Base-by-base conservation (phyloP, 257 asterid genomes). In the Jacaranda mimosifolia region DNA sequence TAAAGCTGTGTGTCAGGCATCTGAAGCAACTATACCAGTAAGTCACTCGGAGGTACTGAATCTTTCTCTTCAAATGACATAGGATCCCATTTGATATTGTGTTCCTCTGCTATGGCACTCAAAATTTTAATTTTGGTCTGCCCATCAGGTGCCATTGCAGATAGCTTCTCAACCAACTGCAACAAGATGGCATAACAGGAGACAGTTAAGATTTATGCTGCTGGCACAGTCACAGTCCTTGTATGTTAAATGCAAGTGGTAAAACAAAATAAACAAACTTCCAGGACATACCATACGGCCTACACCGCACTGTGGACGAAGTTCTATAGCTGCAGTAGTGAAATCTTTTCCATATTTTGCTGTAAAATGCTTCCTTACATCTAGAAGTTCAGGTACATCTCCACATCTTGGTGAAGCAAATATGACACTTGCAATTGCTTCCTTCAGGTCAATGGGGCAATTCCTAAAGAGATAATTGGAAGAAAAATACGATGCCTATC, bases 401-500 rank as follows among this genome's bases (percentile, higher is more conserved):
- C 97, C 99, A 76, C 99, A 96, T 86, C 99, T 88, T 72, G 96
- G 97, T 74, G 99, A 86, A 45, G 99, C 94, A 85, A 93, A 96
- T 55, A 90, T 80, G 69, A 93, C 63, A 78, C 99, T 91, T 53
- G 99, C 70, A 85, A 96, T 77, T 80, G 98, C 97, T 91, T 96
- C 99, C 88, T 91, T 93, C 87, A 91, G 85, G 87, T 96, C 99
- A 81, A 87, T 87, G 82, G 99, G 99, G 80, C 98, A 91, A 81
- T 71, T 88, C 90, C 98, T 96, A 87, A 62, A 64, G 55, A 52
- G 74, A 79, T 69, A 63, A 83, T 68, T 73, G 81, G 65, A 63
- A 12, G 26, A 69, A 13, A 84, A 53, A 80, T 38, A 51, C 9
- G 65, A 79, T 21, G 81, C 55, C 48, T 45, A 56, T 76, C 56